These are phyloP conservation scores for Terfezia claveryi DNA, from an alignment of 495 filamentous ascomycete species.

Conservation along the genomic window DNA sequence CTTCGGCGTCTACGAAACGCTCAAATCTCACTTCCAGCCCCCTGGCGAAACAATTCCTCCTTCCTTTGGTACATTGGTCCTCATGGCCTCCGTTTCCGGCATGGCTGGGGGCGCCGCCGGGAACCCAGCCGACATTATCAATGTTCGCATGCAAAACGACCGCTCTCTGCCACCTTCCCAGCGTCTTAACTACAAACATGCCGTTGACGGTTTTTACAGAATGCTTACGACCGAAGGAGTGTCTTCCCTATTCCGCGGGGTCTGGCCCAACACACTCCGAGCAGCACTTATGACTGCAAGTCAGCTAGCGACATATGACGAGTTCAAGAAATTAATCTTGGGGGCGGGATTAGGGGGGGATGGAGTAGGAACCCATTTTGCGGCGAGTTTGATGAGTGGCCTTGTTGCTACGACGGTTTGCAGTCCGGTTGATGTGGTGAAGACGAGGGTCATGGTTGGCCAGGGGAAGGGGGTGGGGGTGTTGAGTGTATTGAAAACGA, in stretches of 20 bases:
- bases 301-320: slow-evolving; percentile 80
- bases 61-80: slow-evolving; percentile 48
- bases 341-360: slow-evolving; percentile 38
- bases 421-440: slow-evolving; percentile 90
- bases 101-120: slow-evolving; percentile 76
- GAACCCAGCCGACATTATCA: slow-evolving; percentile 86
- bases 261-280: slow-evolving; percentile 74
- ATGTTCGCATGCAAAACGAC: slow-evolving; percentile 97
- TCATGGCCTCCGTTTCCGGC: slow-evolving; percentile 60
- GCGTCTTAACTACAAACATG: slow-evolving; percentile 73
- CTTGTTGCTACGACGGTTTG: slow-evolving; percentile 90
- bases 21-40: slow-evolving; percentile 45
- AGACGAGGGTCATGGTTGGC: slow-evolving; percentile 69
- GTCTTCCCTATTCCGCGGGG: slow-evolving; percentile 56
- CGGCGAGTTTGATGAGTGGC: slow-evolving; percentile 63
- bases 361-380: slow-evolving; percentile 46
- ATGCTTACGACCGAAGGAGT: slow-evolving; percentile 58
- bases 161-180: slow-evolving; percentile 49
- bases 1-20: slow-evolving; percentile 84
- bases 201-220: slow-evolving; percentile 61
- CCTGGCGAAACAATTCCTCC: slow-evolving; percentile 24
- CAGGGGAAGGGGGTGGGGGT: slow-evolving; percentile 33
- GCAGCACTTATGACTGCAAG: slow-evolving; percentile 85
- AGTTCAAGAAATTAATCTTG: slow-evolving; percentile 69
- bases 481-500: slow-evolving; percentile 36